Base-by-base conservation (phyloP, 2,329 filamentous ascomycete species). In the Penicillium paneum region DNA sequence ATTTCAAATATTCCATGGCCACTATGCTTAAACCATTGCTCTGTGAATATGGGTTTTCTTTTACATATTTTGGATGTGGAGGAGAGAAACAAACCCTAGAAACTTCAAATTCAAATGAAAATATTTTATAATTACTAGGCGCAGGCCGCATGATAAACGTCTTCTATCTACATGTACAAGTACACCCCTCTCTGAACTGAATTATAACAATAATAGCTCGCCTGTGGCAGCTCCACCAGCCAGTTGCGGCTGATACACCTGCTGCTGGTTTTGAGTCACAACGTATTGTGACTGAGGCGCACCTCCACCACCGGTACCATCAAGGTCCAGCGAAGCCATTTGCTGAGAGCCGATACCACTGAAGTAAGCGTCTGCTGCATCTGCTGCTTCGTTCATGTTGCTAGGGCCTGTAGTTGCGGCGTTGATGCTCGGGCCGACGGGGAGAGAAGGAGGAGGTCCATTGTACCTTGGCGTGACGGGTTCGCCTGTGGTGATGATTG, bases 321-420 rank as follows among this genome's bases (percentile, higher is more conserved):
- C 82, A 54, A 91, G 79, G 54, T 82, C 80, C 83, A 92, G 84
- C 15, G 83, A 81, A 5, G 83, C 84, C 86, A 91, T 89, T 69
- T 89, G 86, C 70, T 87, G 83, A 55, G 78, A 83, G 1, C 87
- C 86, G n/a, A 91, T 79, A 41, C 85, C 88, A 15, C 89, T 86
- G 73, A 97, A 97, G 74, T 96, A 97, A 15, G 87, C 85, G 67
- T 97, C 93, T 10, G 92, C 93, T 51, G 94, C 91, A 66, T 82
- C 89, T 34, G 95, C 85, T 1, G 91, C 91, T 26, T 85, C 83
- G 3, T 84, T 80, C 54, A 91, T 79, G 66, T 86, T 82, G 7
- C 77, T 74, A 55, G 67, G 62, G 26, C 67, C 69, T 7, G 88
- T 84, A 67, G 96, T 91, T 8, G 91, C 90, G 65, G 82, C 87